Conservation (phyloP, 129 eudicot species). For the Dittrichia graveolens region DNA sequence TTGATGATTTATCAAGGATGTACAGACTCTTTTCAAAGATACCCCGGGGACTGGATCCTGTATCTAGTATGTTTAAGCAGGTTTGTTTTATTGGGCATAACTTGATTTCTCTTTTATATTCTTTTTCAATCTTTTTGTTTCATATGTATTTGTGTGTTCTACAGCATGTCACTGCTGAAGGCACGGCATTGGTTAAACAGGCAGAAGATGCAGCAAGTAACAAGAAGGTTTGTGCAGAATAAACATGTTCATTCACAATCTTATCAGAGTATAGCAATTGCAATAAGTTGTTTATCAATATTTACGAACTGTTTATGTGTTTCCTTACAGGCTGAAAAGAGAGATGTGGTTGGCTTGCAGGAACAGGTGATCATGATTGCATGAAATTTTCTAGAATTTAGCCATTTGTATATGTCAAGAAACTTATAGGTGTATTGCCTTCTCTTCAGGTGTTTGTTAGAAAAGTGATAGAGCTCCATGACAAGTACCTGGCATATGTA, state of each 20-base stretch:
- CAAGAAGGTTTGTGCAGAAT: conserved; percentile 58
- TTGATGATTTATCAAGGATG: conserved; percentile 93
- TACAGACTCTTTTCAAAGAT: conserved; percentile 79
- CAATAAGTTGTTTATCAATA: background rate
- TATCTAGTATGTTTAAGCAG: conserved; percentile 86
- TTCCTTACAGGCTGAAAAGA: conserved; percentile 75
- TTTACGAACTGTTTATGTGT: conserved; percentile 6
- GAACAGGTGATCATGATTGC: conserved; percentile 64
- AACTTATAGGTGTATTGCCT: background rate
- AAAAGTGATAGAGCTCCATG: conserved; percentile 92
- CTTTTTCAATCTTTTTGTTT: conserved; percentile 9
- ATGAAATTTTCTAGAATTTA: conserved; percentile 1
- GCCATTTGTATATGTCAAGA: background rate
- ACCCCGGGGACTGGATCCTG: conserved; percentile 80
- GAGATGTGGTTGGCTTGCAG: conserved; percentile 83
- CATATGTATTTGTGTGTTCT: conserved; percentile 27
- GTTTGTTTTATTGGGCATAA: conserved; percentile 43
- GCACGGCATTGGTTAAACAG: conserved; percentile 84
- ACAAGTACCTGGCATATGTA: conserved; percentile 84
- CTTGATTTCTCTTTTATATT: background rate
- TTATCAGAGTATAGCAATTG: background rate
- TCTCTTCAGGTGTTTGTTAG: conserved; percentile 67
- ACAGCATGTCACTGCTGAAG: conserved; percentile 96
- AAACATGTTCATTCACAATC: background rate
- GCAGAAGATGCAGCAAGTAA: conserved; percentile 96